Conservation (phyloP, 140 eudicot genomes). For the Artemisia princeps region DNA sequence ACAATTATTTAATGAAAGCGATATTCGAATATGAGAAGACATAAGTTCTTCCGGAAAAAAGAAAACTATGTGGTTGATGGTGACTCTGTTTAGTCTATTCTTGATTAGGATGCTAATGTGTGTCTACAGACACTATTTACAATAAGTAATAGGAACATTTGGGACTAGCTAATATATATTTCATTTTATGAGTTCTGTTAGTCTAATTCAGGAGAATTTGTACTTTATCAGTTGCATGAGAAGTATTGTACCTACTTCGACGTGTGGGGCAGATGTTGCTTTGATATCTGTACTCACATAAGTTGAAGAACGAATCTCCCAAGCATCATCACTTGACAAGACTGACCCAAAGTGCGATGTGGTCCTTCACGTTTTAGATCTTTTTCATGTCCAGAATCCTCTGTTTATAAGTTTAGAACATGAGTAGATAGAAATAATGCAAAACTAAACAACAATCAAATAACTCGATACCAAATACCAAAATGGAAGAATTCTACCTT, state of each 20-base stretch:
- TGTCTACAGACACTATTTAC: constrained; percentile 7
- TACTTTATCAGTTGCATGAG: constrained; percentile 2
- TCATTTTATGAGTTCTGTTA: not conserved
- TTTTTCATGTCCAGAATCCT: constrained; percentile 20
- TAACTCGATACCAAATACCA: not conserved
- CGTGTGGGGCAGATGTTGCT: constrained; percentile 26
- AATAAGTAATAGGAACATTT: not conserved
- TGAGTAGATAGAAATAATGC: not conserved
- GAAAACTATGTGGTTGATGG: constrained; percentile 6
- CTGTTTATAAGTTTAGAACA: constrained; percentile 18
- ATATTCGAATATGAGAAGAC: constrained; percentile 3
- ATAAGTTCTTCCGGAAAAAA: not conserved
- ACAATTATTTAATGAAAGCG: constrained; percentile 8
- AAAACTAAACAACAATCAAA: not conserved
- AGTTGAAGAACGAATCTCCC: constrained; percentile 51
- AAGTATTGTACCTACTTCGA: constrained; percentile 31
- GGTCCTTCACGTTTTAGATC: constrained; percentile 18
- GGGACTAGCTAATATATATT: constrained; percentile 3
- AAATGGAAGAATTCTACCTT: constrained; percentile 25
- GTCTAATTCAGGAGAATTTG: not conserved
- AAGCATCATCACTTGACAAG: constrained; percentile 51
- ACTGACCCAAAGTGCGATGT: constrained; percentile 17
- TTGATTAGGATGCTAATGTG: constrained; percentile 20
- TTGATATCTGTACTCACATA: constrained; percentile 27
- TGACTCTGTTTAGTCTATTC: not conserved